These are phyloP conservation scores for Chalciporus sphaerocephalus DNA, from an alignment of 768 basidiomycete genomes.

Conservation along the genomic window DNA sequence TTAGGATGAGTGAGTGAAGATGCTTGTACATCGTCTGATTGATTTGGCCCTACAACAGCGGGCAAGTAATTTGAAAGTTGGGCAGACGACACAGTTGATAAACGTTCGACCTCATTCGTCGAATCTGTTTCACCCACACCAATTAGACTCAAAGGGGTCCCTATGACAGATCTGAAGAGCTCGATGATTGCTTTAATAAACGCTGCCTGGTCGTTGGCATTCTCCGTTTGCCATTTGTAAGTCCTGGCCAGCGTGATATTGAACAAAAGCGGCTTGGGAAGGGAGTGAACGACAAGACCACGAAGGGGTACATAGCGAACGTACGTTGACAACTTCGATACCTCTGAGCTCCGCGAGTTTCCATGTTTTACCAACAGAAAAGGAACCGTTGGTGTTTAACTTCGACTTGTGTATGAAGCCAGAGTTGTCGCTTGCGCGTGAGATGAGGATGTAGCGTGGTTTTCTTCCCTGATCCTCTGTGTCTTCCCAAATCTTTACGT, in stretches of 20 bases:
- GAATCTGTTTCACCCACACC: constrained; percentile 48
- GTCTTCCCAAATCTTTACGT: constrained; percentile 94
- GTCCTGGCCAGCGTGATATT: constrained; percentile 84
- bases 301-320: constrained; percentile 25
- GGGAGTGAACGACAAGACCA: constrained; percentile 18
- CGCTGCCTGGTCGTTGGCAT: constrained; percentile 58
- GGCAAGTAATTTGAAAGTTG: constrained; percentile 8
- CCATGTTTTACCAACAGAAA: constrained; percentile 99
- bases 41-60: constrained; percentile 21
- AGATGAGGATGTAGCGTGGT: constrained; percentile 85
- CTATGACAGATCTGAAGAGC: constrained; percentile 50
- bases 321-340: constrained; percentile 71
- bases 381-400: constrained; percentile 87
- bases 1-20: constrained; percentile 23
- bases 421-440: constrained; percentile 60
- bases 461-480: constrained; percentile 72
- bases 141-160: constrained; percentile 50
- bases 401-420: constrained; percentile 95
- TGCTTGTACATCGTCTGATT: constrained; percentile 22
- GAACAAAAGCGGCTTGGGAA: constrained; percentile 55
- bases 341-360: constrained; percentile 73
- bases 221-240: constrained; percentile 88
- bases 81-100: constrained; percentile 3
- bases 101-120: constrained; percentile 13
- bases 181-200: constrained; percentile 70